A percentile compares a stretch with the other conserved stretches of the same genome.
Conservation (phyloP, 805 yeast species). For the Tetrapisispora namnaoensis region DNA sequence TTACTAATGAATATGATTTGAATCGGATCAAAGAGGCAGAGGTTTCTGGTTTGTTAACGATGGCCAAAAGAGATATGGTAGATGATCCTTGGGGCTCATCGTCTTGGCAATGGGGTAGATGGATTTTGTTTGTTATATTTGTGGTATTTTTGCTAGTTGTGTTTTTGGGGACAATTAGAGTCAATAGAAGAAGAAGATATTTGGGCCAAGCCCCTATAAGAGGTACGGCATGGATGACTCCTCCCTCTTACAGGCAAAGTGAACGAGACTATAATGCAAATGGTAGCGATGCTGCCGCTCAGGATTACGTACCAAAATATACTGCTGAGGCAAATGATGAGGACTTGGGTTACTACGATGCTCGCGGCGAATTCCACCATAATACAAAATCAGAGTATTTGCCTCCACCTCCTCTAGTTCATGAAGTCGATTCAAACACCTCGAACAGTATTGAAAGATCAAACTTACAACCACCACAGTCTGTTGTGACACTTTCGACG, state of each 20-base stretch:
- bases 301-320: slow-evolving; percentile 55
- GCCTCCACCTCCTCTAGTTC: slow-evolving; percentile 13
- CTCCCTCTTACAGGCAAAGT: slow-evolving; percentile 57
- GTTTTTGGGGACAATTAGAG: slow-evolving; percentile 6
- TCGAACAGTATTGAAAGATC: not conserved
- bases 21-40: not conserved
- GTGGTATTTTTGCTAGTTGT: slow-evolving; percentile 6
- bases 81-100: slow-evolving; percentile 3
- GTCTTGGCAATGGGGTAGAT: slow-evolving; percentile 25
- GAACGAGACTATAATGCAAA: slow-evolving; percentile 41
- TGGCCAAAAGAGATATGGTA: not conserved
- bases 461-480: not conserved
- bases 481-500: slow-evolving; percentile 1
- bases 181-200: slow-evolving; percentile 8
- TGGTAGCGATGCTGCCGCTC: slow-evolving; percentile 16
- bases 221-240: slow-evolving; percentile 45
- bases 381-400: slow-evolving; percentile 22
- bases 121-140: slow-evolving; percentile 23
- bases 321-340: slow-evolving; percentile 51
- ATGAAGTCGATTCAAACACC: not conserved
- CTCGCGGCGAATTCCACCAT: slow-evolving; percentile 39
- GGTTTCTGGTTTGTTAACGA: not conserved
- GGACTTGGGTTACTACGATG: slow-evolving; percentile 71
- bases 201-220: slow-evolving; percentile 42
- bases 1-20: not conserved